Evolutionary conservation across 2,329 filamentous ascomycete genomes (phyloP).

Genomic region (Leptographium procerum): DNA sequence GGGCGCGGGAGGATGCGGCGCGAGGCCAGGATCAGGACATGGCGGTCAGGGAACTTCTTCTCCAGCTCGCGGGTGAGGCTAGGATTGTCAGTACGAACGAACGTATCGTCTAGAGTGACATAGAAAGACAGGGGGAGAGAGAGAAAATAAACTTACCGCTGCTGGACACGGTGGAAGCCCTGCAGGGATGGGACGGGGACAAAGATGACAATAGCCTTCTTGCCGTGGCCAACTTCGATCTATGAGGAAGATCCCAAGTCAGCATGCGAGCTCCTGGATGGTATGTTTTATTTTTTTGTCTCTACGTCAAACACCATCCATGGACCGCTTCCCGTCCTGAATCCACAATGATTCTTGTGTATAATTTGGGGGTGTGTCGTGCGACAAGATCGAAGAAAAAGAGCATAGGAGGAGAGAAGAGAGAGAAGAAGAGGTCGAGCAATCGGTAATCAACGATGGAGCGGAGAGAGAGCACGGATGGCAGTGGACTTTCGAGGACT

Average conservation of each 20-base stretch:
- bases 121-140: neutral
- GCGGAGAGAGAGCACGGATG: neutral
- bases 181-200: slow-evolving; percentile 97
- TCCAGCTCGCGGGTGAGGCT: slow-evolving; percentile 99
- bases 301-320: slow-evolving; percentile 30
- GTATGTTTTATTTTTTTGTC: neutral
- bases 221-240: slow-evolving; percentile 99
- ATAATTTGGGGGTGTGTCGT: neutral
- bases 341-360: slow-evolving; percentile 31
- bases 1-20: slow-evolving; percentile 97
- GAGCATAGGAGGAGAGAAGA: neutral
- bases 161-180: slow-evolving; percentile 99
- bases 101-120: no score
- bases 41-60: slow-evolving; percentile 99
- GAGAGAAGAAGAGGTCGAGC: neutral
- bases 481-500: neutral
- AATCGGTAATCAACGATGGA: neutral
- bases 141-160: slow-evolving; percentile 61
- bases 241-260: slow-evolving; percentile 61
- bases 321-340: slow-evolving; percentile 69
- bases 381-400: neutral
- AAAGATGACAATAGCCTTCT: slow-evolving; percentile 99
- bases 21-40: slow-evolving; percentile 97
- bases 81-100: neutral
- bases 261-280: slow-evolving; percentile 66